Conservation (phyloP, 2,329 filamentous ascomycete genomes). For the Orbilia quercus region DNA sequence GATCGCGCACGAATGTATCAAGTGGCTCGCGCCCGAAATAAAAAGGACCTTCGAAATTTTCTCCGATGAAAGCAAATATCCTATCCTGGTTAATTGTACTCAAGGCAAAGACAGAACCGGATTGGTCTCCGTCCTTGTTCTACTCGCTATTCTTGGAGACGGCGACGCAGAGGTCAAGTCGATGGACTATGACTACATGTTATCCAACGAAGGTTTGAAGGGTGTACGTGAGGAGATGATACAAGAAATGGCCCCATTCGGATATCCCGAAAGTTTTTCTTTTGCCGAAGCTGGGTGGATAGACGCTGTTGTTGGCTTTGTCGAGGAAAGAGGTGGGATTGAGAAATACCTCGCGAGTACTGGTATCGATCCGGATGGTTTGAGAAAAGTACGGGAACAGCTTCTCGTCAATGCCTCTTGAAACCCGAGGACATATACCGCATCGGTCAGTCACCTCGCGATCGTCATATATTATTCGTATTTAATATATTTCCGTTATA, state of each 20-base stretch:
- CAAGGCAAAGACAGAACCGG: constrained; percentile 90
- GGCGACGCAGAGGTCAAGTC: constrained; percentile 63
- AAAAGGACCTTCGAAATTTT: constrained; percentile 67
- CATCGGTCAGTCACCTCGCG: too few relatives aligned
- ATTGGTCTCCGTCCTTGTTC: constrained; percentile 74
- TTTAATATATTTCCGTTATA: too few relatives aligned
- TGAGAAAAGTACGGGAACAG: constrained; percentile 21
- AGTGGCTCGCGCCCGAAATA: constrained; percentile 74
- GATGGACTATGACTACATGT: constrained; percentile 77
- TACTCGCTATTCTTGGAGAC: constrained; percentile 71
- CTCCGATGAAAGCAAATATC: constrained; percentile 68
- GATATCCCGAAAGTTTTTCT: constrained; percentile 71
- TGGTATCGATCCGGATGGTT: constrained; percentile 66
- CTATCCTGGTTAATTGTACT: constrained; percentile 82
- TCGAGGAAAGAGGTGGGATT: constrained; percentile 75
- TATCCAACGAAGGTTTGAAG: constrained; percentile 72
- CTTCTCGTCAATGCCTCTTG: constrained; percentile 19
- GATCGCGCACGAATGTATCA: constrained; percentile 75
- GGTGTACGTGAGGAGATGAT: constrained; percentile 73
- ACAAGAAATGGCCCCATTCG: constrained; percentile 75
- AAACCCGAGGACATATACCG: too few relatives aligned
- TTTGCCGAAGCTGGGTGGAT: constrained; percentile 78
- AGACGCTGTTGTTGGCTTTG: constrained; percentile 68
- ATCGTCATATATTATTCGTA: too few relatives aligned
- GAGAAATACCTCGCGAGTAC: constrained; percentile 73